These are phyloP conservation scores for Emergomyces pasteurianus DNA, from an alignment of 2,329 filamentous ascomycete species.

Conservation along the genomic window DNA sequence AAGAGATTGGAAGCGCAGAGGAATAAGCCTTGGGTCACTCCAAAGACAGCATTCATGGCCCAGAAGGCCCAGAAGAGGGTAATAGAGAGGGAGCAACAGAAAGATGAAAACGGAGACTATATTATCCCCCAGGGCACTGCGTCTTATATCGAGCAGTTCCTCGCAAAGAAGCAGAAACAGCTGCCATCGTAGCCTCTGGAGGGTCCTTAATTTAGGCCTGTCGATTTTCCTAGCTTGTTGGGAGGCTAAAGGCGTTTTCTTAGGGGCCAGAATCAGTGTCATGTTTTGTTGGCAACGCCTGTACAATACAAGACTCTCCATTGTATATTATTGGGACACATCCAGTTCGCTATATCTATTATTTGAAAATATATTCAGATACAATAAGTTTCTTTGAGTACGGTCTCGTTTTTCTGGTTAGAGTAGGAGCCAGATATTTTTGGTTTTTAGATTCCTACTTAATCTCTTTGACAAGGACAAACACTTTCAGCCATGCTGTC, in stretches of 20 bases:
- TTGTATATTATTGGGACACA: not conserved
- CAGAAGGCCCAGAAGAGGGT: conserved; percentile 25
- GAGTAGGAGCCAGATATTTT: too few species aligned
- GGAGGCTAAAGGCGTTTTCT: not conserved
- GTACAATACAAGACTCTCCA: not conserved
- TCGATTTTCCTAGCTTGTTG: not conserved
- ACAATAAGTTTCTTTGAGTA: not conserved
- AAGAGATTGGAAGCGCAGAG: conserved; percentile 34
- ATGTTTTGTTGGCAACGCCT: not conserved
- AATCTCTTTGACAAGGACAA: too few species aligned
- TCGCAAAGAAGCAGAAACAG: conserved; percentile 15
- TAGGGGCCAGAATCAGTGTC: not conserved
- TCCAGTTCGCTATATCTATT: not conserved
- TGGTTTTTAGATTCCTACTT: too few species aligned
- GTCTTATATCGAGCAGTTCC: conserved; percentile 26
- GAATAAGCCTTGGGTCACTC: conserved; percentile 36
- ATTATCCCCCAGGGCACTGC: conserved; percentile 22
- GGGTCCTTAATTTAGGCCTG: not conserved
- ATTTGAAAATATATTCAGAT: not conserved
- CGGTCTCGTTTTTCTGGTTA: not conserved
- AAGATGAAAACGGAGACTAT: conserved; percentile 28
- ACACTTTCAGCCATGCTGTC: too few species aligned
- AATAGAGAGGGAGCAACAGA: conserved; percentile 23
- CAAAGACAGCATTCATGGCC: conserved; percentile 32
- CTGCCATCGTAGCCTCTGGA: too few species aligned